Conservation (phyloP, 495 filamentous ascomycete genomes). For the Evernia prunastri region DNA sequence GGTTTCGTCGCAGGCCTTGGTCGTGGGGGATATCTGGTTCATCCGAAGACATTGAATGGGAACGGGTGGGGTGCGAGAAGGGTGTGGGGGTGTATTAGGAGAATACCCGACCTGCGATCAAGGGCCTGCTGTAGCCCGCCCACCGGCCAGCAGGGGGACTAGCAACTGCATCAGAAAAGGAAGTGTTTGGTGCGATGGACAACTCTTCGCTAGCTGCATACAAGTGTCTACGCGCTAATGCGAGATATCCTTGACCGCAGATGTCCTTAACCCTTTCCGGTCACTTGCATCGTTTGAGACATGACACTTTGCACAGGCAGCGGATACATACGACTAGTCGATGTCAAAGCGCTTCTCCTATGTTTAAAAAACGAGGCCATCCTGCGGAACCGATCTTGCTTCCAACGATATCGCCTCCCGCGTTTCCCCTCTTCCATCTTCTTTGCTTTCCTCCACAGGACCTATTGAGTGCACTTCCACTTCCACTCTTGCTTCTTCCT, state of each 20-base stretch:
- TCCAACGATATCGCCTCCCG: background rate
- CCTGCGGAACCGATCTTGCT: background rate
- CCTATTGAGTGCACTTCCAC: background rate
- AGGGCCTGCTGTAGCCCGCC: background rate
- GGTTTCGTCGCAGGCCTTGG: background rate
- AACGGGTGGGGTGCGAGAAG: too few relatives aligned
- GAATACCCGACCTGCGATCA: background rate
- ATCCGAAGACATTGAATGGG: background rate
- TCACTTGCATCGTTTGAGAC: background rate
- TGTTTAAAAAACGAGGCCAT: background rate
- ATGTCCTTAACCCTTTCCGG: background rate
- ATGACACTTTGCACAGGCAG: background rate
- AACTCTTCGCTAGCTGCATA: background rate
- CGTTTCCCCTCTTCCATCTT: background rate
- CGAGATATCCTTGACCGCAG: background rate
- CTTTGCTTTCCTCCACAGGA: background rate
- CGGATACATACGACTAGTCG: background rate
- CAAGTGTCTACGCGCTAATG: background rate
- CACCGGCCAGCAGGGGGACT: background rate
- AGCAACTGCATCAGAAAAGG: background rate
- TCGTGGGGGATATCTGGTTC: background rate
- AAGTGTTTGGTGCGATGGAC: background rate
- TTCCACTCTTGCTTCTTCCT: background rate
- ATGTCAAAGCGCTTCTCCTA: background rate
- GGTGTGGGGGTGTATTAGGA: background rate